Conservation (phyloP, 2,329 filamentous ascomycete species). For the Hymenotorrendiella dingleyae region DNA sequence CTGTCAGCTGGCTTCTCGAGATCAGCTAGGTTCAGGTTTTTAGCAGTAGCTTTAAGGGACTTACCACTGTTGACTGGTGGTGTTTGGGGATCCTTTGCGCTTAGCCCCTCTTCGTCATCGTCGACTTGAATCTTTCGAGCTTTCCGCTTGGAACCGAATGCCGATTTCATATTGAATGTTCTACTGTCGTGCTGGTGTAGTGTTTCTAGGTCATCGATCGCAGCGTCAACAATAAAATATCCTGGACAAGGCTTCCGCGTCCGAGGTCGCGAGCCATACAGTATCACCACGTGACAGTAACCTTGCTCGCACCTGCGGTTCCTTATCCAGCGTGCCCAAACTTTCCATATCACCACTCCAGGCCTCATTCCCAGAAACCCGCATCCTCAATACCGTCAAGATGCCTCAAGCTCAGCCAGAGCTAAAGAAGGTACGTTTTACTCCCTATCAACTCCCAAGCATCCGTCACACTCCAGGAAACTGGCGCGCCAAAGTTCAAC, state of each 20-base stretch:
- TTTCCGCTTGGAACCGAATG: conserved; percentile 56
- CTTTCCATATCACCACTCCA: neutral
- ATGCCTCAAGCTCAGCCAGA: conserved; percentile 99
- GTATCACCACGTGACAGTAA: conserved; percentile 26
- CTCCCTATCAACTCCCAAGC: neutral
- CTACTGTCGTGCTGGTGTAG: too few species aligned
- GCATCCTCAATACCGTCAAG: conserved; percentile 24
- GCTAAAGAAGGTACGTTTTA: conserved; percentile 78
- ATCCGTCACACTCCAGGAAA: neutral
- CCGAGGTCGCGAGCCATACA: too few species aligned
- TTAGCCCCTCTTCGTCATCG: conserved; percentile 56
- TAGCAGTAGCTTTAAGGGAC: conserved; percentile 16
- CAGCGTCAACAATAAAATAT: too few species aligned
- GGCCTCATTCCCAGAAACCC: conserved; percentile 2
- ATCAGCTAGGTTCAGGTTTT: conserved; percentile 24
- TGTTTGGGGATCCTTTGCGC: conserved; percentile 16
- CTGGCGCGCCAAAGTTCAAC: neutral
- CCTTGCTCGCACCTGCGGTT: conserved; percentile 14
- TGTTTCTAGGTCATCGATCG: too few species aligned
- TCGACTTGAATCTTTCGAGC: conserved; percentile 69
- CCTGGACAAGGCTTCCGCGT: too few species aligned
- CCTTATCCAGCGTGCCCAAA: conserved; percentile 3
- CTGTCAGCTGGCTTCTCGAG: conserved; percentile 23
- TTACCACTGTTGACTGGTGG: conserved; percentile 21
- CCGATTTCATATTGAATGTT: conserved; percentile 27